These are phyloP conservation scores for Silene noctiflora DNA, from an alignment of 179 eudicot species.

Conservation along the genomic window DNA sequence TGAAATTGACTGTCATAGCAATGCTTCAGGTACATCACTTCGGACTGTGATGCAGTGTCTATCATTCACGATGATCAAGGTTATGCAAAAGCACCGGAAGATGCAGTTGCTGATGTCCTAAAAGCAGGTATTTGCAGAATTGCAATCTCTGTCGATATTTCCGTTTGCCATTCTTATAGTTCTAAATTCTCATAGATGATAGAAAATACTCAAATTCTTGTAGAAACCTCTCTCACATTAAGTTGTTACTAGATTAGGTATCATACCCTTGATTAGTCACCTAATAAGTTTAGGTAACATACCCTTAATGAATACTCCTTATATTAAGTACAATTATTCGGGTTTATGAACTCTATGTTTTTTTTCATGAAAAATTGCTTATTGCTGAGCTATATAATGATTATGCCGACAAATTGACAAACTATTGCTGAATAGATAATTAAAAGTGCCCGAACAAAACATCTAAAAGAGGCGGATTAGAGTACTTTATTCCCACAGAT, in stretches of 20 bases:
- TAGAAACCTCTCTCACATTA: neutral
- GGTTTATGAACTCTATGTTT: neutral
- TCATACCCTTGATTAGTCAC: neutral
- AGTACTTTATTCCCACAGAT: no score
- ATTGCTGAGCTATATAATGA: no score
- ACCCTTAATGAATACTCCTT: neutral
- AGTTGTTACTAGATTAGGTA: neutral
- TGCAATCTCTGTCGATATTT: neutral
- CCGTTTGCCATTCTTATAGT: neutral
- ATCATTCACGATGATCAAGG: slow-evolving; percentile 51
- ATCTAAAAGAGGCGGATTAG: no score
- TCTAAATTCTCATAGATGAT: neutral
- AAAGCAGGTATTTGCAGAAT: slow-evolving; percentile 57
- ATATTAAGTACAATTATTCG: neutral
- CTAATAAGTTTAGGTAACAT: no score
- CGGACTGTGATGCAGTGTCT: slow-evolving; percentile 66
- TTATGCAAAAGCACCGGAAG: slow-evolving; percentile 52
- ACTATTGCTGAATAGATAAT: no score
- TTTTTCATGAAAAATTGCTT: no score
- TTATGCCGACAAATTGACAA: no score
- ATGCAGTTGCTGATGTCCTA: slow-evolving; percentile 56
- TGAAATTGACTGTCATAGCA: neutral
- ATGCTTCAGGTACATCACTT: slow-evolving; percentile 49
- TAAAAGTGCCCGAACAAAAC: no score
- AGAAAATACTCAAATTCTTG: neutral